Evolutionary conservation across 345 rosid genomes (phyloP).

Genomic region (Euphorbia peplus): DNA sequence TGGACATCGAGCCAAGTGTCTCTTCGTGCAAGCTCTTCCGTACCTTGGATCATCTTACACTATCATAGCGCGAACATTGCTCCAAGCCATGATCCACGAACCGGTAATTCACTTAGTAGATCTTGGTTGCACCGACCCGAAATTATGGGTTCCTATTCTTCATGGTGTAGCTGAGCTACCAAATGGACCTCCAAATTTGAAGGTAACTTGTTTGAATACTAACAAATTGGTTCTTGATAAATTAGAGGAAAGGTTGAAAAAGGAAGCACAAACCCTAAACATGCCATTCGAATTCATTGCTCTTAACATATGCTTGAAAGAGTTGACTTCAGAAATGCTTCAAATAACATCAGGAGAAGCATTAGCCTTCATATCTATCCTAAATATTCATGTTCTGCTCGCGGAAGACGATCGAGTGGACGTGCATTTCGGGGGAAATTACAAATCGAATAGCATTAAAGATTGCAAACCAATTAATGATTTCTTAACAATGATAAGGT

Average conservation of each 20-base stretch:
- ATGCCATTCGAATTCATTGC: conserved; percentile 47
- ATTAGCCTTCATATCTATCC: conserved; percentile 39
- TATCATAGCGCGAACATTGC: conserved; percentile 22
- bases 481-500: conserved; percentile 30
- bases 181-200: conserved; percentile 35
- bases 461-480: conserved; percentile 35
- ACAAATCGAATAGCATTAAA: conserved; percentile 11
- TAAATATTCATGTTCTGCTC: conserved; percentile 42
- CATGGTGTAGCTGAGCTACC: conserved; percentile 28
- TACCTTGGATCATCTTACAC: conserved; percentile 32
- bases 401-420: conserved; percentile 50
- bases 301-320: conserved; percentile 26
- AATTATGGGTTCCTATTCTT: conserved; percentile 39
- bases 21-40: conserved; percentile 29
- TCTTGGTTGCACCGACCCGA: conserved; percentile 38
- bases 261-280: conserved; percentile 40
- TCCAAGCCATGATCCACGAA: conserved; percentile 31
- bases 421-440: conserved; percentile 38
- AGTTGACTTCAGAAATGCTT: conserved; percentile 35
- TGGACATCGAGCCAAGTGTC: conserved; percentile 9
- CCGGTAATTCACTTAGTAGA: conserved; percentile 41
- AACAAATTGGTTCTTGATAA: conserved; percentile 27
- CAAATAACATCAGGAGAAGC: conserved; percentile 39
- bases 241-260: conserved; percentile 33
- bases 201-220: conserved; percentile 33